phyloP scores from a whole-genome alignment of 345 rosid species.

The Boechera retrofracta region DNA sequence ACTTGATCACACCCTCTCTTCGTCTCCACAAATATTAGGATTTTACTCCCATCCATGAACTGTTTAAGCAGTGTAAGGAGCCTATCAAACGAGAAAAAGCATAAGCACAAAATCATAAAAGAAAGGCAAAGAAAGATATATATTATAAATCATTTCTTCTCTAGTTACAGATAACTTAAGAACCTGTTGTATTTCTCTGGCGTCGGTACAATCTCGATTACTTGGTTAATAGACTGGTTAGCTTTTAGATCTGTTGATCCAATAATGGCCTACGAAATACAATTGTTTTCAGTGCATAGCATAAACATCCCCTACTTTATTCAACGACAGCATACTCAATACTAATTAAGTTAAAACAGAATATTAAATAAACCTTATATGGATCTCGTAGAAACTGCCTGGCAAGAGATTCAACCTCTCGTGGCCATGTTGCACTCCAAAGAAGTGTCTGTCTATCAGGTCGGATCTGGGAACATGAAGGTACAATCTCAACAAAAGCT shows the following conservation, averaged over 20 bases:
- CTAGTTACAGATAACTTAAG: slow-evolving; percentile 37
- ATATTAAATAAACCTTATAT: slow-evolving; percentile 62
- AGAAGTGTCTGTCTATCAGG: slow-evolving; percentile 96
- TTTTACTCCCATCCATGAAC: slow-evolving; percentile 83
- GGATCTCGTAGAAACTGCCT: slow-evolving; percentile 88
- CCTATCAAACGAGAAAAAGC: slow-evolving; percentile 51
- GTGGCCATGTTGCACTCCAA: slow-evolving; percentile 99
- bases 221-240: slow-evolving; percentile 89
- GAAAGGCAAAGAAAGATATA: background rate
- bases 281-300: background rate
- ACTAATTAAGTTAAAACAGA: slow-evolving; percentile 5
- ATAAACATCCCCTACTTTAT: slow-evolving; percentile 10
- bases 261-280: slow-evolving; percentile 64
- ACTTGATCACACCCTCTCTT: slow-evolving; percentile 97
- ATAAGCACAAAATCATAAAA: slow-evolving; percentile 3
- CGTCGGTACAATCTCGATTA: slow-evolving; percentile 81
- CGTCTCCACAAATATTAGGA: slow-evolving; percentile 88
- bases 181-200: slow-evolving; percentile 90
- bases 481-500: slow-evolving; percentile 21
- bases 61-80: slow-evolving; percentile 74
- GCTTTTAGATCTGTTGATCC: slow-evolving; percentile 91
- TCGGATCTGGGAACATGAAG: slow-evolving; percentile 66
- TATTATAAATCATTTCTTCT: background rate
- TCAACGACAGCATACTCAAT: slow-evolving; percentile 11
- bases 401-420: slow-evolving; percentile 87